These are phyloP conservation scores for Zancudomyces culisetae DNA, from an alignment of 371 early-diverging fungal genomes.

Conservation along the genomic window DNA sequence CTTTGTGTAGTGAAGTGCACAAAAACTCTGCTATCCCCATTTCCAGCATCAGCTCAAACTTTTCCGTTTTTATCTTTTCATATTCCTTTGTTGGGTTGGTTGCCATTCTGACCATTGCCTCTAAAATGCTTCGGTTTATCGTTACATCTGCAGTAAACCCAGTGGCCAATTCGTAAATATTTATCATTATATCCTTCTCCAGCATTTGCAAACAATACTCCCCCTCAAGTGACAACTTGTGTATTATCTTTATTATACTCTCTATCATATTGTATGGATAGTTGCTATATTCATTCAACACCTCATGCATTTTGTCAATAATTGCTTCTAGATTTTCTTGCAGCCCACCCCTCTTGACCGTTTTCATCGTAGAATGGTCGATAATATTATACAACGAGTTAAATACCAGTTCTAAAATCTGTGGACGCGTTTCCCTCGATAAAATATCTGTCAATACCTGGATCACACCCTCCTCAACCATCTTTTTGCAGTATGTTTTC, in stretches of 20 bases:
- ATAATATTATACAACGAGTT: too few relatives aligned
- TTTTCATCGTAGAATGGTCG: too few relatives aligned
- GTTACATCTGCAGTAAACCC: background rate
- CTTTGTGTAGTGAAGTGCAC: background rate
- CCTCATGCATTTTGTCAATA: background rate
- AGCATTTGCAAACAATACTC: background rate
- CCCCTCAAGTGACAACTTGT: background rate
- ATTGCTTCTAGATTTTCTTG: background rate
- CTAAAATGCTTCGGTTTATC: background rate
- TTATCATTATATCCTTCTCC: background rate
- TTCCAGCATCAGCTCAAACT: background rate
- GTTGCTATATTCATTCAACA: background rate
- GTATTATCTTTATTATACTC: background rate
- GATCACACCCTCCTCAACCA: background rate
- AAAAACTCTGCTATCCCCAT: conserved; percentile 1
- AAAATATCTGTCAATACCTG: background rate
- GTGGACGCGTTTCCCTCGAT: too few relatives aligned
- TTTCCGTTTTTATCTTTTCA: background rate
- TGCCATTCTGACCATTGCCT: conserved; percentile 1
- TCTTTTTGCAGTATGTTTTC: background rate
- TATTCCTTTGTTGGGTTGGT: background rate
- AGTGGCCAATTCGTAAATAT: background rate
- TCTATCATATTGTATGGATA: background rate
- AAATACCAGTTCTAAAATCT: too few relatives aligned
- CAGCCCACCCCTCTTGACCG: background rate